Evolutionary conservation across 768 basidiomycete genomes (phyloP).

Genomic region (Sistotremastrum niveocremeum): DNA sequence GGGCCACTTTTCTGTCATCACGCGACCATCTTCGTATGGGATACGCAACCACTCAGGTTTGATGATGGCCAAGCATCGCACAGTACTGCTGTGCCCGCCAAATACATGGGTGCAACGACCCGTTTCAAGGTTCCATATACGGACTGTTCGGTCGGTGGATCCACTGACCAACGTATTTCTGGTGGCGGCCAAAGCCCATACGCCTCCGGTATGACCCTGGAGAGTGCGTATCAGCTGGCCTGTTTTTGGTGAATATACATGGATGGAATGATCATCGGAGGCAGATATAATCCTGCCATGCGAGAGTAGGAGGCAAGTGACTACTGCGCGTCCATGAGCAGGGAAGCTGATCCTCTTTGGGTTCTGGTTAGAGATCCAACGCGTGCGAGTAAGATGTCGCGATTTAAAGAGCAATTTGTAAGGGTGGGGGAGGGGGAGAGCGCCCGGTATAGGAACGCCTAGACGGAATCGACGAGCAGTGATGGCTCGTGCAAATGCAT

Average conservation of each 20-base stretch:
- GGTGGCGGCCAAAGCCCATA: conserved; percentile 89
- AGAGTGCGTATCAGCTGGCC: conserved; percentile 64
- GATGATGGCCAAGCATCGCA: conserved; percentile 90
- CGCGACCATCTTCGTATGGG: conserved; percentile 45
- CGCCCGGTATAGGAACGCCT: conserved; percentile 24
- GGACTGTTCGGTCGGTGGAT: conserved; percentile 84
- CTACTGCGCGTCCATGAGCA: conserved; percentile 80
- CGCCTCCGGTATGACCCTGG: conserved; percentile 88
- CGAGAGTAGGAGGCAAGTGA: conserved; percentile 93
- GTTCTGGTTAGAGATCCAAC: conserved; percentile 63
- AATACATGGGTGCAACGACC: conserved; percentile 86
- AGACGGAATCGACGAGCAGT: conserved; percentile 41
- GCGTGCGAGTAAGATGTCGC: conserved; percentile 62
- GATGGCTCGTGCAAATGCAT: conserved; percentile 62
- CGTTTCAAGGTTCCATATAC: conserved; percentile 77
- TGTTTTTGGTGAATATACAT: conserved; percentile 80
- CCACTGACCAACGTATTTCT: conserved; percentile 85
- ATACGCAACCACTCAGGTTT: conserved; percentile 81
- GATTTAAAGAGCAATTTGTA: conserved; percentile 92
- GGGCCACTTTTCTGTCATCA: conserved; percentile 59
- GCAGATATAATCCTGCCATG: conserved; percentile 91
- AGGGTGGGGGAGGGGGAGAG: conserved; percentile 67
- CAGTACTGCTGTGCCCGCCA: conserved; percentile 92
- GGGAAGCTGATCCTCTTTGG: conserved; percentile 73
- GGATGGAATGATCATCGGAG: conserved; percentile 94